Evolutionary conservation across 768 basidiomycete species (phyloP).

Genomic region (Leccinum variicolor): DNA sequence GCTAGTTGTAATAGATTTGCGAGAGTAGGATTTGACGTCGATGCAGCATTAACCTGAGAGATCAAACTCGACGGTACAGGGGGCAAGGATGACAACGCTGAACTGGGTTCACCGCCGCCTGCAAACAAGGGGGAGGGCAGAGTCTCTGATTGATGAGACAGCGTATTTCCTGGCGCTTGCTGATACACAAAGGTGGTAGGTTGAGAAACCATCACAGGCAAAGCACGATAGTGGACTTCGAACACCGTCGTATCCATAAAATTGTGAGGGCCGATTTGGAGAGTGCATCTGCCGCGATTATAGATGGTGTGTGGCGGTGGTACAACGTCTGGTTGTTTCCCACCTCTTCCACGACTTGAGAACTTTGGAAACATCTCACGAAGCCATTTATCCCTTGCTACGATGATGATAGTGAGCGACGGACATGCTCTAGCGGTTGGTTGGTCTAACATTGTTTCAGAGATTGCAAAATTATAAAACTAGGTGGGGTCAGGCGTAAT

Average conservation of each 20-base stretch:
- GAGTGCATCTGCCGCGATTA: conserved; percentile 61
- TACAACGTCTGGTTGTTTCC: conserved; percentile 48
- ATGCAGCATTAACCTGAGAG: conserved; percentile 62
- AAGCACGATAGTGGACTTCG: conserved; percentile 65
- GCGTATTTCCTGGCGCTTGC: conserved; percentile 18
- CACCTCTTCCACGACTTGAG: conserved; percentile 59
- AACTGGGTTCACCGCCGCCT: conserved; percentile 31
- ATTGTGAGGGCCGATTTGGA: conserved; percentile 73
- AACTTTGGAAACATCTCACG: conserved; percentile 65
- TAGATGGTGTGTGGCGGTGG: conserved; percentile 68
- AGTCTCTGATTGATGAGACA: conserved; percentile 27
- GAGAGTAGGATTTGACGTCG: conserved; percentile 63
- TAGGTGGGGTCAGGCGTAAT: conserved; percentile 26
- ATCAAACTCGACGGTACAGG: conserved; percentile 57
- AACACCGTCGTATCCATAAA: conserved; percentile 68
- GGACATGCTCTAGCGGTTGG: conserved; percentile 9
- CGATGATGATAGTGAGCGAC: conserved; percentile 13
- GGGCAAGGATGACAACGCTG: conserved; percentile 44
- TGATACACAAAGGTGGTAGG: conserved; percentile 27
- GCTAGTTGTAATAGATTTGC: conserved; percentile 64
- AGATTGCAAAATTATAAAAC: conserved; percentile 62
- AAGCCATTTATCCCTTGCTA: conserved; percentile 74
- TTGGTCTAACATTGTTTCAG: conserved; percentile 59
- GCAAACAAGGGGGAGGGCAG: conserved; percentile 17
- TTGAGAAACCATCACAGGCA: conserved; percentile 21